phyloP scores from a whole-genome alignment of 2,329 filamentous ascomycete genomes.

The Colletotrichum camelliae region DNA sequence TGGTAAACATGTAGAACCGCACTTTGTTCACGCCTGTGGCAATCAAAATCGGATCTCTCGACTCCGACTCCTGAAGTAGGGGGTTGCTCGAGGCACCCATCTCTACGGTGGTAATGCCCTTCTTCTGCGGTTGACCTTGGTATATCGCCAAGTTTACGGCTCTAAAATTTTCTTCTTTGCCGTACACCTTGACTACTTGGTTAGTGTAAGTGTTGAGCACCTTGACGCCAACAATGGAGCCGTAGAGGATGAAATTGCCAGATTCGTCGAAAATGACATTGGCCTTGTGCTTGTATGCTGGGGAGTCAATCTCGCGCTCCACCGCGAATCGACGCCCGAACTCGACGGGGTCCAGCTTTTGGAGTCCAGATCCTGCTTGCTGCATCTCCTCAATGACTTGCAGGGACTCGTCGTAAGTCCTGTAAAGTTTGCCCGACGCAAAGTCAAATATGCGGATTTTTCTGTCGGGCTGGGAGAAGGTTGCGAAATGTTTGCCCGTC shows the following conservation, averaged over 20 bases:
- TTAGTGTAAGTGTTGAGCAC: conserved; percentile 97
- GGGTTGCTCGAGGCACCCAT: conserved; percentile 98
- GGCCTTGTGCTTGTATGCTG: conserved; percentile 69
- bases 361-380: conserved; percentile 82
- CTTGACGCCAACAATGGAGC: conserved; percentile 90
- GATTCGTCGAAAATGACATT: conserved; percentile 97
- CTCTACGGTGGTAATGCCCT: conserved; percentile 89
- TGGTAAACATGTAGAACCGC: conserved; percentile 98
- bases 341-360: conserved; percentile 87
- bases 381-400: conserved; percentile 93
- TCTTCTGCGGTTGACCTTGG: conserved; percentile 94
- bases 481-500: conserved; percentile 83
- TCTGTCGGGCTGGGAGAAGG: conserved; percentile 90
- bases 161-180: conserved; percentile 86
- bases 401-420: conserved; percentile 95
- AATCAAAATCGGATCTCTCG: conserved; percentile 86
- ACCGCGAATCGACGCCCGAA: conserved; percentile 88
- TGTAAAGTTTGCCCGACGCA: conserved; percentile 81
- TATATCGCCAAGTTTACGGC: conserved; percentile 86
- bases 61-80: conserved; percentile 88
- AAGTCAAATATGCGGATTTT: conserved; percentile 96
- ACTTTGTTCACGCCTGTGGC: conserved; percentile 84
- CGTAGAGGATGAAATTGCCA: conserved; percentile 92
- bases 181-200: conserved; percentile 87
- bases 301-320: conserved; percentile 83